These are phyloP conservation scores for Sphaerulina musiva DNA, from an alignment of 2,329 filamentous ascomycete genomes.

Conservation along the genomic window DNA sequence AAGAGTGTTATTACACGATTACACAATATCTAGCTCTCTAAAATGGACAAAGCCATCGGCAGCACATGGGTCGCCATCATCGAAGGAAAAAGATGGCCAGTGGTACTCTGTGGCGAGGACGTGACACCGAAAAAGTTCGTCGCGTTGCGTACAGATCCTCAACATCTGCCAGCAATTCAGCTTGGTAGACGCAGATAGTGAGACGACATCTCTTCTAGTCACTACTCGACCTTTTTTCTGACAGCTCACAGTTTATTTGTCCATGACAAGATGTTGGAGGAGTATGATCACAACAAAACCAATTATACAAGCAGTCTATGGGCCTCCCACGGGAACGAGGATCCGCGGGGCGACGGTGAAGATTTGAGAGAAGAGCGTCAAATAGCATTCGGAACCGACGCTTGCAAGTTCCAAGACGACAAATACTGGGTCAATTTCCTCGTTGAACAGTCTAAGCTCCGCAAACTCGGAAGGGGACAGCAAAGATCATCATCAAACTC, in stretches of 20 bases:
- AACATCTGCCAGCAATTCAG: conserved; percentile 18
- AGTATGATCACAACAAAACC: conserved; percentile 9
- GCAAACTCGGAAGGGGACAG: conserved; percentile 9
- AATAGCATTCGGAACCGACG: conserved; percentile 12
- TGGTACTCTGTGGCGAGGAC: conserved; percentile 19
- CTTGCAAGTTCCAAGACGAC: conserved; percentile 3
- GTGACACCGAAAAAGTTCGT: conserved; percentile 14
- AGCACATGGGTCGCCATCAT: conserved; percentile 16
- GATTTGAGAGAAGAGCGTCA: conserved; percentile 8
- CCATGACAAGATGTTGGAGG: conserved; percentile 2
- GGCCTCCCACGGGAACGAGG: not conserved
- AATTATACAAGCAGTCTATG: conserved; percentile 12
- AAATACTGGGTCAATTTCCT: conserved; percentile 14
- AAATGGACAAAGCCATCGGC: not conserved
- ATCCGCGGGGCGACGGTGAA: conserved; percentile 4
- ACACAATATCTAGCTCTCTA: not conserved
- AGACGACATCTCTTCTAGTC: not conserved
- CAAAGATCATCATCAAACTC: not conserved
- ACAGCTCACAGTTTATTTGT: conserved; percentile 19
- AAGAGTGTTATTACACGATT: not conserved
- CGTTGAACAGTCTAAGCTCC: conserved; percentile 1
- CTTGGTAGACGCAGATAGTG: conserved; percentile 24
- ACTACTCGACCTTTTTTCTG: not conserved
- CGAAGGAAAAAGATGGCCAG: conserved; percentile 19
- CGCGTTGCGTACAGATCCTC: not conserved